Evolutionary conservation across 345 rosid species (phyloP).

Genomic region (Arabidopsis arenosa): DNA sequence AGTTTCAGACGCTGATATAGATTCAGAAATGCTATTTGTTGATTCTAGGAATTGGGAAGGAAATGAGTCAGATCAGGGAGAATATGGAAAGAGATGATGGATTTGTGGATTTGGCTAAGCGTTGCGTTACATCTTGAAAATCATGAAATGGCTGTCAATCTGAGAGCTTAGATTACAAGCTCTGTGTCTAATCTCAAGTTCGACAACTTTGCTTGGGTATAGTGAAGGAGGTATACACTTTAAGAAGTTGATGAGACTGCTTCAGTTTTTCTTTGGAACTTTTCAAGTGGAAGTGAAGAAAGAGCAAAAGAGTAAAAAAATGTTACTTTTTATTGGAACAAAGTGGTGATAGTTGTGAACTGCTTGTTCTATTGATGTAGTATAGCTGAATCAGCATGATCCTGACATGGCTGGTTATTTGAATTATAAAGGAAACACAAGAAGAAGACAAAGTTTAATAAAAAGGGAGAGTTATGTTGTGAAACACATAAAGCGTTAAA

Average conservation of each 20-base stretch:
- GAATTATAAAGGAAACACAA: conserved; percentile 21
- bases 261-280: conserved; percentile 53
- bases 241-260: conserved; percentile 48
- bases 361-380: background rate
- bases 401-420: conserved; percentile 33
- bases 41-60: conserved; percentile 5
- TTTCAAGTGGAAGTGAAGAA: conserved; percentile 33
- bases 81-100: background rate
- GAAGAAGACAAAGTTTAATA: conserved; percentile 14
- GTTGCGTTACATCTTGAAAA: background rate
- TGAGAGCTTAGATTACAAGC: conserved; percentile 26
- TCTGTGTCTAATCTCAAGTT: conserved; percentile 6
- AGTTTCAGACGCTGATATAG: background rate
- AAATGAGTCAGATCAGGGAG: background rate
- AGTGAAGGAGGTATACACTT: no score
- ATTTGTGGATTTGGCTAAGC: background rate
- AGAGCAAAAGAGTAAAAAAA: background rate
- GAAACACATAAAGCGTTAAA: conserved; percentile 6
- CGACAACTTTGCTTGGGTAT: background rate
- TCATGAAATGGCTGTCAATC: background rate
- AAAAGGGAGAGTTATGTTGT: background rate
- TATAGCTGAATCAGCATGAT: conserved; percentile 21
- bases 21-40: background rate
- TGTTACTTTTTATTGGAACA: background rate
- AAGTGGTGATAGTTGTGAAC: background rate